phyloP scores from a whole-genome alignment of 2,329 filamentous ascomycete genomes.

The Xenoacremonium recifei region DNA sequence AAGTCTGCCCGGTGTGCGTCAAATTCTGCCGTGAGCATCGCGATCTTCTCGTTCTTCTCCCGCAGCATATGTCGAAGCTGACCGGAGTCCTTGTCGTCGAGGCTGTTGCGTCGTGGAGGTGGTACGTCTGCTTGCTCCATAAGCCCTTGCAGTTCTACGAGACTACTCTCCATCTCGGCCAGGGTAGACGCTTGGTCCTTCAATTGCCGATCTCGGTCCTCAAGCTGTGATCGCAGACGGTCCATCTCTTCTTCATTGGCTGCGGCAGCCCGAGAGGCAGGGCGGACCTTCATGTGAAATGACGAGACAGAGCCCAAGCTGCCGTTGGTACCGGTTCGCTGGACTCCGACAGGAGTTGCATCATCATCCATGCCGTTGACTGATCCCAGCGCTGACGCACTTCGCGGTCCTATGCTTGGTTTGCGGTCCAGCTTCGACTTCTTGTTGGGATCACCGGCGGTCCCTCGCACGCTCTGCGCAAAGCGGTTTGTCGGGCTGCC shows the following conservation, averaged over 20 bases:
- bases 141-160: slow-evolving; percentile 73
- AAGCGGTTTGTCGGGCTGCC: slow-evolving; percentile 55
- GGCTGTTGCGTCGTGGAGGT: slow-evolving; percentile 42
- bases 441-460: slow-evolving; percentile 61
- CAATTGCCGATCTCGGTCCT: slow-evolving; percentile 84
- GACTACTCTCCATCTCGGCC: slow-evolving; percentile 83
- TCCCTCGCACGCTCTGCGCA: slow-evolving; percentile 62
- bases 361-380: slow-evolving; percentile 57
- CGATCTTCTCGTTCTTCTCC: slow-evolving; percentile 97
- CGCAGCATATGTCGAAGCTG: slow-evolving; percentile 80
- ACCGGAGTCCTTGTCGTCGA: slow-evolving; percentile 69
- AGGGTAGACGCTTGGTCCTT: slow-evolving; percentile 81
- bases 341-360: slow-evolving; percentile 49
- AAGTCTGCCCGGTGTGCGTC: slow-evolving; percentile 95
- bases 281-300: slow-evolving; percentile 51
- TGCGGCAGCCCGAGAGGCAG: slow-evolving; percentile 51
- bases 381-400: slow-evolving; percentile 57
- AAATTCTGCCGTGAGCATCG: slow-evolving; percentile 89
- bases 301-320: slow-evolving; percentile 55
- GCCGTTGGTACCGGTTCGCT: slow-evolving; percentile 53
- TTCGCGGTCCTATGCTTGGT: slow-evolving; percentile 54
- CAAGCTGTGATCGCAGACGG: slow-evolving; percentile 68
- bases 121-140: slow-evolving; percentile 58
- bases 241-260: slow-evolving; percentile 70
- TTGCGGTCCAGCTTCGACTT: slow-evolving; percentile 46